Evolutionary conservation across 148 eudicot genomes (phyloP).

Genomic region (Arctostaphylos glauca): DNA sequence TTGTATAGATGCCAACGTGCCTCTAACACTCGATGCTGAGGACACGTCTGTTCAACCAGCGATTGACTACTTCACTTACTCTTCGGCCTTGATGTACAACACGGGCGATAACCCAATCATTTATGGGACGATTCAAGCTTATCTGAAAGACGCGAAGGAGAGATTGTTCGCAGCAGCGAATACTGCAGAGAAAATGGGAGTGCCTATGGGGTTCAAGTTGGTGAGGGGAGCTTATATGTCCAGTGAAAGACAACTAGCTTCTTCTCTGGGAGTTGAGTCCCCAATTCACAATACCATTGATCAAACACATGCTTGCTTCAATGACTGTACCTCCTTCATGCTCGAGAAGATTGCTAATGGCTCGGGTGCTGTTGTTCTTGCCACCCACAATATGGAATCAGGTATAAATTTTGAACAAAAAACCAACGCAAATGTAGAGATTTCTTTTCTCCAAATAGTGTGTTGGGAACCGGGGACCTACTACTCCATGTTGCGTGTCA

Average conservation of each 20-base stretch:
- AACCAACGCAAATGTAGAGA: not conserved
- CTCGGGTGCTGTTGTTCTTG: conserved; percentile 64
- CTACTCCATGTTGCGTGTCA: not conserved
- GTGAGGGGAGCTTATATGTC: conserved; percentile 96
- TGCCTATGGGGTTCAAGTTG: conserved; percentile 75
- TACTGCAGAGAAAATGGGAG: conserved; percentile 61
- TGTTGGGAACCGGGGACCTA: too few relatives aligned
- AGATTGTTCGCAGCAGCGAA: conserved; percentile 42
- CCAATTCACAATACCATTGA: conserved; percentile 66
- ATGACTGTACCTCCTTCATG: conserved; percentile 72
- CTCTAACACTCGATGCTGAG: conserved; percentile 82
- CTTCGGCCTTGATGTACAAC: conserved; percentile 49
- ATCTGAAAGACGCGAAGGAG: conserved; percentile 74
- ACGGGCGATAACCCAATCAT: conserved; percentile 46
- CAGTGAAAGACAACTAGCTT: conserved; percentile 58
- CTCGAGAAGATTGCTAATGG: conserved; percentile 59
- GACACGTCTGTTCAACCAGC: conserved; percentile 76
- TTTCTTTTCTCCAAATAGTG: too few relatives aligned
- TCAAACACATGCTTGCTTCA: conserved; percentile 72
- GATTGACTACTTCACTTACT: conserved; percentile 79
- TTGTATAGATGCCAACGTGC: conserved; percentile 58
- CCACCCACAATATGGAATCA: conserved; percentile 86
- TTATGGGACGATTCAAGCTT: conserved; percentile 72
- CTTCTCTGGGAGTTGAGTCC: conserved; percentile 59
- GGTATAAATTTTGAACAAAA: conserved; percentile 31